Evolutionary conservation across 768 basidiomycete species (phyloP), one percentile per base, ranked within the genome.

Genomic region (Phaeotremella skinneri): DNA sequence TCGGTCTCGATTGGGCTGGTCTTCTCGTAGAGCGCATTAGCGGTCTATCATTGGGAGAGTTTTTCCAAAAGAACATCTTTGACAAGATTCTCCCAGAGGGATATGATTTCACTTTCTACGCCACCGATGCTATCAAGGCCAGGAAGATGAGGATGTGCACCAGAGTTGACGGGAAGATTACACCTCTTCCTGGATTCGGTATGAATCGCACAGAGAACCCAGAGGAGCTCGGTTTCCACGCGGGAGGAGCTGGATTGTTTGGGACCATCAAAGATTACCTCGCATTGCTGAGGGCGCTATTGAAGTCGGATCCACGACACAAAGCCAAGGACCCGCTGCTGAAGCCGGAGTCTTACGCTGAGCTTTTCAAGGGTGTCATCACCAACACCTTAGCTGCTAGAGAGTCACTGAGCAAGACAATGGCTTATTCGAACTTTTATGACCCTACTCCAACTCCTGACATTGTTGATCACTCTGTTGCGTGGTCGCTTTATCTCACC

Each of bases 51-150:
- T 63, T 77, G n/a, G 74, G 72, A 29, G 64, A 68, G 0, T 77
- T 71, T 59, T 61, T 77, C 48, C 61, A 72, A 52, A 41, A 70
- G 41, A 32, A 76, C 52, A 62, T 78, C 56, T 77, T 76, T 59
- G 49, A 51, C 47, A 13, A 13, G 6, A 20, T 45, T 20, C 78
- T 76, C 1, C 63, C 70, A 50, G 75, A 66, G 7, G 63, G 72
- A 30, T 61, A 42, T 23, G 64, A 64, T 42, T 54, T 72, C 21
- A 70, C 72, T 0, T 76, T 72, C 55, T 58, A 62, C 54, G 65
- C 68, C 7, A 53, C 54, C 9, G 45, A 49, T 5, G 53, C 61
- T 11, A 57, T 73, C 50, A 53, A 53, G 23, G 55, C 58, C 37
- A 49, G 58, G 14, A 58, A 69, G 39, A 63, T 66, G 59, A 41